Base-by-base conservation (phyloP, 768 basidiomycete genomes). In the Tricholoma bakamatsutake region DNA sequence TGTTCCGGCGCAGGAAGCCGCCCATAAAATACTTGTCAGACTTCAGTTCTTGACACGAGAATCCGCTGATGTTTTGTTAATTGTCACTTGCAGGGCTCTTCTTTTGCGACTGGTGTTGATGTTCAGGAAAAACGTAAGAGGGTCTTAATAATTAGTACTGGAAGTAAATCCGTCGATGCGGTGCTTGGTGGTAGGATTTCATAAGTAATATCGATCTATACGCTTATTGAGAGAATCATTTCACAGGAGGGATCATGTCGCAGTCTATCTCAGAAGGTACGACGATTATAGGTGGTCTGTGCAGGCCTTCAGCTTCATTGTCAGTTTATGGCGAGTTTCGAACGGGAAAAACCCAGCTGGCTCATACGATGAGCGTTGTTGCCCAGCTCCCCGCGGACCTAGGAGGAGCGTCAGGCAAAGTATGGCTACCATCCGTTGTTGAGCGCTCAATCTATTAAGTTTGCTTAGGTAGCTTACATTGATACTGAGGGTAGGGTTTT, bases 271-370 rank as follows among this genome's bases (percentile, higher is more conserved):
- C 92, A 3, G 95, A 98, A 81, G 91, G 90, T 83, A 50, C 31
- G 64, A 59, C 4, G 10, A 18, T 9, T 46, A 24, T 17, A 27
- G 37, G 28, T 18, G 34, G 27, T 18, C 15, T 46, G 31, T 28
- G 45, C 11, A 49, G 18, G 30, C 15, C 17, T 9, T 13, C 51
- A 54, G 52, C 53, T 39, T 53, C 7, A 6, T 40, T 21, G 27
- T 13, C 56, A 93, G 94, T 98, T 2, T 98, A 93, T 64, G 95
- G 96, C 45, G 95, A 98, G 70, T 98, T 90, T 70, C 82, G 95
- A 31, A 98, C 96, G 0, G 95, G 95, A 30, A 95, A 96, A 72
- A 97, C 95, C 5, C 96, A 98, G 67, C 76, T 96, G 50, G 93
- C 92, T 24, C 96, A 97, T 70, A 98, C 95, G 11, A 88, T 97